Conservation (phyloP, 306 rosid species). For the Pyrus pyrifolia region DNA sequence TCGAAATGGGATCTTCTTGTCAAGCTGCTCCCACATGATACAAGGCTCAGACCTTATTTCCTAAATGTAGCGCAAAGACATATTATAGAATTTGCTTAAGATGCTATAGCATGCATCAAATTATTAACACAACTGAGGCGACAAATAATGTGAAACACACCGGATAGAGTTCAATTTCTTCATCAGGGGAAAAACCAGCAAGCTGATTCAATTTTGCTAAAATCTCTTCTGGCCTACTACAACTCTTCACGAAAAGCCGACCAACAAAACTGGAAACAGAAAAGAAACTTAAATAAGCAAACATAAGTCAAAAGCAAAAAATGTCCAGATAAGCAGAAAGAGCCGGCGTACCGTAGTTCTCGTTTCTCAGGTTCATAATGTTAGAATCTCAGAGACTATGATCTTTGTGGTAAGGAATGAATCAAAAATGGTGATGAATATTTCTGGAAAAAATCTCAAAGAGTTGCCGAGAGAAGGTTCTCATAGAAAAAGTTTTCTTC, state of each 20-base stretch:
- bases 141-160: constrained; percentile 25
- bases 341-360: constrained; percentile 52
- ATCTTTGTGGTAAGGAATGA: no score
- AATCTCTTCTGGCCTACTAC: constrained; percentile 63
- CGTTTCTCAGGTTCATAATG: constrained; percentile 36
- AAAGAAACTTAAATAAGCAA: constrained; percentile 9
- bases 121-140: background rate
- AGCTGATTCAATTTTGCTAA: constrained; percentile 55
- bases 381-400: no score
- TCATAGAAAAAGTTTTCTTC: no score
- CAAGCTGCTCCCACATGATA: constrained; percentile 72
- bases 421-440: no score
- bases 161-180: constrained; percentile 76
- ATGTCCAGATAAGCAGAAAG: constrained; percentile 3
- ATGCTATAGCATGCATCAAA: background rate
- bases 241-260: constrained; percentile 55
- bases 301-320: background rate
- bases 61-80: constrained; percentile 26
- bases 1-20: constrained; percentile 50
- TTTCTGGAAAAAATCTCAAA: no score
- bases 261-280: constrained; percentile 61
- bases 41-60: constrained; percentile 74
- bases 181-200: constrained; percentile 74
- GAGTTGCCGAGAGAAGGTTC: no score
- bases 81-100: background rate